Base-by-base conservation (phyloP, 2,329 filamentous ascomycete genomes). In the Alternaria triticina region DNA sequence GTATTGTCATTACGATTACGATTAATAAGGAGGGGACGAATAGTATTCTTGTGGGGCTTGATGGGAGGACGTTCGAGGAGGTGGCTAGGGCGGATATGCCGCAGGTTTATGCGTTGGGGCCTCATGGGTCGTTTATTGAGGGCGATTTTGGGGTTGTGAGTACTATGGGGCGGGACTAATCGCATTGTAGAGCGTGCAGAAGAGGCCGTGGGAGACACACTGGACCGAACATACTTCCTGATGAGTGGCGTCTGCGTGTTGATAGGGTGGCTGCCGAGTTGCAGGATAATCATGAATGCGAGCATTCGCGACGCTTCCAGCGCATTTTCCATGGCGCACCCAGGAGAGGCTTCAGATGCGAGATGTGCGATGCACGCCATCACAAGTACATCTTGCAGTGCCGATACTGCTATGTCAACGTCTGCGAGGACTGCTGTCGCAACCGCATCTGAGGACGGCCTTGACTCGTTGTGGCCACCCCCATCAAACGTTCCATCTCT, bases 201-300 rank as follows among this genome's bases (percentile, higher is more conserved):
- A 58, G 66, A 76, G 40, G 59, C 75, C 5, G 74, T 77, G 5
- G 65, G 74, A 25, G 66, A 70, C 20, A 70, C 20, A 64, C 65
- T 8, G 22, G 10, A 7, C 17, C 28, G 9, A 43, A 58, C 23
- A 25, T 77, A 6, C 68, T 59, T n/a, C 55, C 36, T 5, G 28
- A 12, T 11, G 61, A 68, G 50, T 45, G 71, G 3, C 64, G 61
- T 3, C 52, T 36, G 6, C 55, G 62, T 7, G 56, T 76, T 5
- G 17, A 46, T 5, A 43, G 61, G 27, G 65, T 76, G 3, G 54
- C 56, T 2, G 52, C 51, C 3, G 49, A 72, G 12, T 30, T 77
- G 4, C 51, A 55, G 7, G 51, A 75, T 1, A 69, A 65, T 11
- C 64, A 76, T 44, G 71, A 76, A 11, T 77, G 74, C 44, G 62